Base-by-base conservation (phyloP, 2,329 filamentous ascomycete genomes). In the Colletotrichum sp. region DNA sequence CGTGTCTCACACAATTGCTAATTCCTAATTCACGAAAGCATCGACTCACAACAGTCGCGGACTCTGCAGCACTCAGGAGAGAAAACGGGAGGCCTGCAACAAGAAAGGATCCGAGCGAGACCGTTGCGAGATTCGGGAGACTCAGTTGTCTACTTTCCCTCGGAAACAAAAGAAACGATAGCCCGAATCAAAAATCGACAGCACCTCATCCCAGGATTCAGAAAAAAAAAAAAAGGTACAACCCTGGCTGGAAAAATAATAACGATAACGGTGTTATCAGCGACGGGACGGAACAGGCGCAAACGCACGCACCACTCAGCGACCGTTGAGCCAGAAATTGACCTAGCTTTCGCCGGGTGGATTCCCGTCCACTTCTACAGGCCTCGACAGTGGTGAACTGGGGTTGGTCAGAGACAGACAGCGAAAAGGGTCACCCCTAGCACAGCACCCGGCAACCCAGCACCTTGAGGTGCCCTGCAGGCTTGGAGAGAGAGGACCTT, bases 21-120 rank as follows among this genome's bases (percentile, higher is more conserved):
- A 69, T 75, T 64, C 48, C 28, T 73, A 73, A 73, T 75, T 52
- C 64, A 75, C 63, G 48, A 73, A 26, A 73, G 26, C 62, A 65
- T 61, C 48, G 28, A 71, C 24, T 62, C 62, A 59, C 52, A 16
- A 55, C 43, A 18, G 18, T 43, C 26, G 21, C 28, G 13, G 28
- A 65, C n/a, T 38, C 8, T 24, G 24, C 68, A 66, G 16, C 48
- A 21, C 43, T 28, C 61, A 38, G 26, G 14, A 30, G 61, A 62
- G 26, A 32, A 24, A 58, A 67, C 13, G 18, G n/a, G 52, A 69
- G 18, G 34, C 13, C 14, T 67, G 24, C 34, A 32, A 59, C 9
- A 61, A 18, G 30, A 67, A 28, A 38, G 21, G 36, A 56, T 55
- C 7, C 12, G 18, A 48, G 26, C 28, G 30, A 75, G 12, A 36